Conservation (phyloP, 257 asterid genomes). For the Gardenia jasminoides region DNA sequence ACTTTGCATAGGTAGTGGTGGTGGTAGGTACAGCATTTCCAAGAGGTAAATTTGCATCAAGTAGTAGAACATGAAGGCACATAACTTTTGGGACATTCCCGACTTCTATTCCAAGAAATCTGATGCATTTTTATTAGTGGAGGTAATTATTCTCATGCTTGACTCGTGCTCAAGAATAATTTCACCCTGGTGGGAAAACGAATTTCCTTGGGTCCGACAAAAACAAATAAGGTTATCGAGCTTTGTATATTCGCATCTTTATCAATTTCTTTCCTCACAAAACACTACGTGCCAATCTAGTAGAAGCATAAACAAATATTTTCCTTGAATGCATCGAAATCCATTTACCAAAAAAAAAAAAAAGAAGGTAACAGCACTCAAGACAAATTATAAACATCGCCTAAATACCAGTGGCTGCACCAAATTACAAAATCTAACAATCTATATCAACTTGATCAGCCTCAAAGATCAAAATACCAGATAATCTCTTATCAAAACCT, state of each 20-base stretch:
- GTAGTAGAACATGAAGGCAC: neutral
- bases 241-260: neutral
- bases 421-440: neutral
- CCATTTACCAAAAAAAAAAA: neutral
- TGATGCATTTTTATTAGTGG: neutral
- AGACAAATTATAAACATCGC: too few relatives aligned
- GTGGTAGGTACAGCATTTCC: neutral
- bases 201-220: neutral
- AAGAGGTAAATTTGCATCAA: neutral
- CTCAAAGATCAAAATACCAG: neutral
- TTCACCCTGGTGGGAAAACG: neutral
- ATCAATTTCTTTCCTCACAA: neutral
- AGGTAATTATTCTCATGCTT: slow-evolving; percentile 9
- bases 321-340: neutral
- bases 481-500: neutral
- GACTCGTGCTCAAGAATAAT: neutral
- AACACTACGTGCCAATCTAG: neutral
- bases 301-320: neutral
- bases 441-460: neutral
- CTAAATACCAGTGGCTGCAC: neutral
- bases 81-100: neutral
- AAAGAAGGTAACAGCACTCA: too few relatives aligned
- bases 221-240: neutral
- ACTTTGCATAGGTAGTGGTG: neutral
- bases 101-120: neutral